Percentiles rank a stretch among this genome's conserved stretches.
Conservation (phyloP, 768 basidiomycete species). For the Pisolithus sp. region DNA sequence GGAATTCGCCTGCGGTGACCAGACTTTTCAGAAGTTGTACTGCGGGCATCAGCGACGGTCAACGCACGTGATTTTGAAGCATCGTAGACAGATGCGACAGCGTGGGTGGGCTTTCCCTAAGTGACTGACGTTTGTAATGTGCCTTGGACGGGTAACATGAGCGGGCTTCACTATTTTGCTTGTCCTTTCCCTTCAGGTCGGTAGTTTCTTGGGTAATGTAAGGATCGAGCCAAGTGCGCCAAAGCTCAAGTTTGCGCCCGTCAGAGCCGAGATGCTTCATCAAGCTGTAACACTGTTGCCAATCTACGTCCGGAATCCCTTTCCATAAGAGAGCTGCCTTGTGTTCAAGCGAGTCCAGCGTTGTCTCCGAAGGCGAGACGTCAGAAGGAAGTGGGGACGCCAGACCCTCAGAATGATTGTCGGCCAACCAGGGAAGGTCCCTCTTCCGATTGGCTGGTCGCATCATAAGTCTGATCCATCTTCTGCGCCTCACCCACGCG, state of each 20-base stretch:
- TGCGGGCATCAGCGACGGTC: not conserved
- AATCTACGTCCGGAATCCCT: slow-evolving; percentile 47
- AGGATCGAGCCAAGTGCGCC: slow-evolving; percentile 63
- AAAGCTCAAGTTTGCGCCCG: slow-evolving; percentile 70
- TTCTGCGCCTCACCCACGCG: slow-evolving; percentile 69
- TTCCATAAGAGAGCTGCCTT: slow-evolving; percentile 45
- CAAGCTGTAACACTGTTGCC: slow-evolving; percentile 48
- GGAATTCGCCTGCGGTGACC: slow-evolving; percentile 39
- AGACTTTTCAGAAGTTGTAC: slow-evolving; percentile 6
- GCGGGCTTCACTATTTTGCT: slow-evolving; percentile 41
- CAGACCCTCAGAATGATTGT: not conserved
- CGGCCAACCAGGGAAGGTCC: slow-evolving; percentile 1
- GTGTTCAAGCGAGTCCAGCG: slow-evolving; percentile 8
- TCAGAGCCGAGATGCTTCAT: slow-evolving; percentile 55
- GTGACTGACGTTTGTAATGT: not conserved
- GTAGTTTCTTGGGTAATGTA: slow-evolving; percentile 12
- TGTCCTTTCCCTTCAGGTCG: slow-evolving; percentile 32
- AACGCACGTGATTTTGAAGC: slow-evolving; percentile 54
- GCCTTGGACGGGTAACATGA: not conserved
- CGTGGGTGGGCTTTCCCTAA: slow-evolving; percentile 17
- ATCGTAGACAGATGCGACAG: slow-evolving; percentile 44
- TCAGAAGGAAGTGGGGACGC: slow-evolving; percentile 15
- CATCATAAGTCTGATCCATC: slow-evolving; percentile 86
- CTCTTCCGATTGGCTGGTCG: slow-evolving; percentile 39
- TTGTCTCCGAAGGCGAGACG: slow-evolving; percentile 21